A percentile compares a stretch with the other conserved stretches of the same genome.
Conservation (phyloP, 257 asterid species). For the Solanum corneliomulleri region DNA sequence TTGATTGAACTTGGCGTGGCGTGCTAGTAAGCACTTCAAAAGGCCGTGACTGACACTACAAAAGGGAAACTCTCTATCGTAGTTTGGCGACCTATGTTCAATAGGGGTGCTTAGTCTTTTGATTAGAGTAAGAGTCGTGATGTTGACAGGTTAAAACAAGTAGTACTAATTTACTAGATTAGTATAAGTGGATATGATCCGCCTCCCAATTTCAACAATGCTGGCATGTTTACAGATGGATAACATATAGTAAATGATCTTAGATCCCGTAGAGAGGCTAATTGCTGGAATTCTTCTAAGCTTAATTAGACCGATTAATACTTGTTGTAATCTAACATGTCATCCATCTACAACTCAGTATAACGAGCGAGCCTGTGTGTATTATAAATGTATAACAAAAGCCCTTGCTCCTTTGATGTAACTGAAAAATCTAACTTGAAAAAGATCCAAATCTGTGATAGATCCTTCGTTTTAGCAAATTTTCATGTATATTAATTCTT, state of each 20-base stretch:
- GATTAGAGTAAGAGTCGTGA: neutral
- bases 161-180: neutral
- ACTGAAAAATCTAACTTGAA: neutral
- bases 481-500: neutral
- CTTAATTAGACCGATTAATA: neutral
- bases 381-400: neutral
- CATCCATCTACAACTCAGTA: neutral
- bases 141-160: neutral
- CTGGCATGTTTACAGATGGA: neutral
- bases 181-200: neutral
- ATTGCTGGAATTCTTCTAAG: neutral
- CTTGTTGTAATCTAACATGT: neutral
- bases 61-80: neutral
- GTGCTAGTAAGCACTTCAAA: neutral
- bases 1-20: neutral
- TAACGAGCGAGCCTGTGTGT: neutral
- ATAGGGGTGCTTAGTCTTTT: neutral
- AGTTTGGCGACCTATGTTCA: neutral
- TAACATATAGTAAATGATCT: neutral
- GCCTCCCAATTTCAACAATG: neutral
- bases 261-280: neutral
- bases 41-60: neutral
- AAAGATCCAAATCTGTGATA: neutral
- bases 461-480: neutral
- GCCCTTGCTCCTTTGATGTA: neutral